Base-by-base conservation (phyloP, 2,329 filamentous ascomycete genomes). In the Fusarium graminum region DNA sequence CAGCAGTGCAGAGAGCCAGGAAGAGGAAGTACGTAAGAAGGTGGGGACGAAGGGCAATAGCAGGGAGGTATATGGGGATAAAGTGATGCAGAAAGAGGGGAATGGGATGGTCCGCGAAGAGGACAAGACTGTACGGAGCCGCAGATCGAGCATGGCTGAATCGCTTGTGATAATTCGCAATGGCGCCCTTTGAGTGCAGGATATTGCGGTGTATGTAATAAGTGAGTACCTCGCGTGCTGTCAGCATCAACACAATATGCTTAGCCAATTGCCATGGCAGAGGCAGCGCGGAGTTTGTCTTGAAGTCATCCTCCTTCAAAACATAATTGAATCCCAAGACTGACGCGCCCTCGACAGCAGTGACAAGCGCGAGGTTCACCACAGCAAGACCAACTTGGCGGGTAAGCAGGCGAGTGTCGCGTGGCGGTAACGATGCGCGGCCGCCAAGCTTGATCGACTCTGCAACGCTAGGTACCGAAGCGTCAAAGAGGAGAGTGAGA, bases 171-270 rank as follows among this genome's bases (percentile, higher is more conserved):
- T 83, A 77, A 7, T 67, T 74, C 9, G 81, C 79, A 25, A 85
- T 59, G 4, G 70, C 54, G 7, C 73, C 52, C 25, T 66, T 74
- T 41, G 75, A 75, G 78, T 97, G 93, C 10, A 97, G 83, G 26
- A 90, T 59, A 72, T 86, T 85, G 50, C 91, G 88, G 78, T 97
- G 93, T 68, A 92, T 83, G 70, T 88, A 85, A 76, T 96, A 97
- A 57, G 88, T 86, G 12, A 93, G 74, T 8, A 87, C 72, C 80
- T 92, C 83, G 52, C 85, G 81, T 13, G 77, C 75, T 26, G 78
- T 67, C 57, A 83, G 76, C 16, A 86, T 76, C 13, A 80, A 56
- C 50, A 74, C 63, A 43, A 83, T 72, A 63, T 87, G 83, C 68
- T 84, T 85, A 49, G 81, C 73, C 56, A 86, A 78, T 49, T 83